Evolutionary conservation across 371 early-diverging fungal genomes (phyloP), one percentile per base, ranked within the genome.

Genomic region (Nematocida sp.): DNA sequence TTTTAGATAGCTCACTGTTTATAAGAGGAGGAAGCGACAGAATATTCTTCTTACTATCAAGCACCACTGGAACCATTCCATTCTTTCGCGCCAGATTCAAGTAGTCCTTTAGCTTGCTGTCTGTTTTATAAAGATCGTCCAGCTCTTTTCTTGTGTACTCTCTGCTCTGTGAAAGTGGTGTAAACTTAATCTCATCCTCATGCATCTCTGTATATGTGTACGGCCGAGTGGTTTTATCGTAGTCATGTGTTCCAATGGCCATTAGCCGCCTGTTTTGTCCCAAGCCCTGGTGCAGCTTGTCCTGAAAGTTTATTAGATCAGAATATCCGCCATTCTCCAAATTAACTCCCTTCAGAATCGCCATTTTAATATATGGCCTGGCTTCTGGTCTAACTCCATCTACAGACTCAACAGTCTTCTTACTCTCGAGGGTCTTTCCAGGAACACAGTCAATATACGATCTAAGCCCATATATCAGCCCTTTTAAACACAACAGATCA

Each of bases 1-100:
- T 97, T 90, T 97, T 98, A 76, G 95, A 93, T 86, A 92, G 92
- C 70, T 99, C 92, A 76, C 93, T 91, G 91, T 99, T 99, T 89
- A 99, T 97, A 85, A 99, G 92, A 44, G 99, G 99, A n/a, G 98
- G 99, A 71, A 97, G 89, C 61, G 95, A 95, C 83, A 95, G 89
- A 5, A 99, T 95, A 54, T 87, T 86, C 56, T 91, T 90, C 52
- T 91, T 91, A 72, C 90, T 88, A 87, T 97, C 96, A 81, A 89
- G 91, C 57, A 99, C 90, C 47, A 95, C 91, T 33, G 95, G 96
- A 87, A 73, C 75, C 47, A 23, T 91, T 2, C 95, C 94, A 40
- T 91, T 91, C 75, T 94, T 92, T 71, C 92, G 90, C 84, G 95
- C 93, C 81, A 96, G 94, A 70, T 89, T 92, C 84, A 96, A 89